Conservation (phyloP, 1,284 basidiomycete species). For the Taiwanofungus camphoratus region DNA sequence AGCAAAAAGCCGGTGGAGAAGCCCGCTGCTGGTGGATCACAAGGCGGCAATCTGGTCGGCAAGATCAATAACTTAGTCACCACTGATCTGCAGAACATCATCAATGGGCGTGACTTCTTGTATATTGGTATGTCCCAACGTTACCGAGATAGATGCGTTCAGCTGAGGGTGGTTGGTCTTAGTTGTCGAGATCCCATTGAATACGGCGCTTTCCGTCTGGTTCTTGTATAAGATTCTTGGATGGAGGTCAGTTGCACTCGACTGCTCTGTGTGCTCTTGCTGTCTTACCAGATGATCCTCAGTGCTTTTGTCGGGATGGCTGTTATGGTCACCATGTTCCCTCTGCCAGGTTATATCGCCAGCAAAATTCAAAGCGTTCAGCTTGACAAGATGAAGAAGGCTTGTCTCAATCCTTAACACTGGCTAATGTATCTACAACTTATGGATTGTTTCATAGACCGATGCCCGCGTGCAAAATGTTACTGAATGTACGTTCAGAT, state of each 20-base stretch:
- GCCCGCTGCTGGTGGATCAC: constrained; percentile 1
- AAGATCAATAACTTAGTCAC: constrained; percentile 40
- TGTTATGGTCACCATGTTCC: constrained; percentile 44
- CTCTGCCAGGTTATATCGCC: constrained; percentile 39
- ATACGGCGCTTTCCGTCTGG: constrained; percentile 27
- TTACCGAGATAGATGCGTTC: not conserved
- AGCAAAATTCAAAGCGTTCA: constrained; percentile 26
- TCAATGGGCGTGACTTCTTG: constrained; percentile 28
- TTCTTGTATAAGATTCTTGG: constrained; percentile 44
- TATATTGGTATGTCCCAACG: constrained; percentile 16
- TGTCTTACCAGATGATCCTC: constrained; percentile 3
- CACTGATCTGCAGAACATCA: constrained; percentile 28
- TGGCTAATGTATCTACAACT: constrained; percentile 20
- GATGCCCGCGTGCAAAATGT: constrained; percentile 40
- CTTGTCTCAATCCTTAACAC: constrained; percentile 5
- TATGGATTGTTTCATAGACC: constrained; percentile 24
- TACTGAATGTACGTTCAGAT: constrained; percentile 4
- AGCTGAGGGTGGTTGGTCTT: not conserved
- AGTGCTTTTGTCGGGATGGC: constrained; percentile 45
- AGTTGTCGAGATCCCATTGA: constrained; percentile 31
- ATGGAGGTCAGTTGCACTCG: constrained; percentile 32
- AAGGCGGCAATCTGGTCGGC: constrained; percentile 34
- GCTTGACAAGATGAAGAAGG: constrained; percentile 28
- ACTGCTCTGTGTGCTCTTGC: not conserved
- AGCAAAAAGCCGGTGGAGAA: constrained; percentile 6